These are phyloP conservation scores for Endocladia muricata DNA, from an alignment of 31 red algal genomes.

Conservation along the genomic window DNA sequence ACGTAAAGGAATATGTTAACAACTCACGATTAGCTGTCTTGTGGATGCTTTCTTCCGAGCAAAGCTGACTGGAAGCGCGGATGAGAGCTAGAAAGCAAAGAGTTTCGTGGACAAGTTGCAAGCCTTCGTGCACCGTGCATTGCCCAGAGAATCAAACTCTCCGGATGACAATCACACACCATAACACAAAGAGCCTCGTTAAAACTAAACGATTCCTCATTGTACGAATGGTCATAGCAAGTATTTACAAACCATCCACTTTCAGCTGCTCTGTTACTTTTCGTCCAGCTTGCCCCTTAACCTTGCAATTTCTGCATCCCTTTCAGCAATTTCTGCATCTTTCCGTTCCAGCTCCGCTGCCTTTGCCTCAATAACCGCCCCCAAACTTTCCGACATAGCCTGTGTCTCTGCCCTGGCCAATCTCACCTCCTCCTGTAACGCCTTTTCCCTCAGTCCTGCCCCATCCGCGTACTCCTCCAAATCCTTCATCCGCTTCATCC, in stretches of 20 bases:
- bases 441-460: conserved; percentile 39
- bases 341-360: conserved; percentile 27
- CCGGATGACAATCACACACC: too few relatives aligned
- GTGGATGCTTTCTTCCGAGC: too few relatives aligned
- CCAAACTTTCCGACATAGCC: conserved; percentile 25
- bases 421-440: conserved; percentile 33
- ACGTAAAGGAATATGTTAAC: too few relatives aligned
- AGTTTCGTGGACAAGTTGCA: neutral
- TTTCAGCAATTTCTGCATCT: conserved; percentile 27
- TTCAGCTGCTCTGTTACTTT: neutral
- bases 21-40: too few relatives aligned
- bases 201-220: too few relatives aligned
- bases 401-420: conserved; percentile 22
- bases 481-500: conserved; percentile 75
- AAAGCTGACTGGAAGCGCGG: too few relatives aligned
- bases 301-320: conserved; percentile 3
- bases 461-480: conserved; percentile 43
- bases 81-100: neutral
- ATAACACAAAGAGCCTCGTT: too few relatives aligned
- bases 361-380: conserved; percentile 26
- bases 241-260: neutral
- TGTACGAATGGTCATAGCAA: too few relatives aligned
- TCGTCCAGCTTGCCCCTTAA: neutral
- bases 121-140: too few relatives aligned
- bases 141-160: too few relatives aligned